These are phyloP conservation scores for Talaromyces verruculosus DNA, from an alignment of 2,329 filamentous ascomycete genomes.

Conservation along the genomic window DNA sequence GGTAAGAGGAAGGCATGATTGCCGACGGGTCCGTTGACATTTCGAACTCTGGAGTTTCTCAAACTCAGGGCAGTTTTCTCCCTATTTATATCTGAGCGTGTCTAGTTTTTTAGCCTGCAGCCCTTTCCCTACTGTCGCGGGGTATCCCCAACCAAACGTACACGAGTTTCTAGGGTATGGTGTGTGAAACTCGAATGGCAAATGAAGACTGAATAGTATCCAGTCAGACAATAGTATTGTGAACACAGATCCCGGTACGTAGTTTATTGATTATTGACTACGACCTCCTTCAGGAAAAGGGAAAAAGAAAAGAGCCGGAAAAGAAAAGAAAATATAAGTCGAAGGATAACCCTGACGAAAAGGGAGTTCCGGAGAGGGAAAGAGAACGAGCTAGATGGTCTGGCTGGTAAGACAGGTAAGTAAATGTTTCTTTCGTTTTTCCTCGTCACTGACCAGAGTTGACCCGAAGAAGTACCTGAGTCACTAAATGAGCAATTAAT, in stretches of 20 bases:
- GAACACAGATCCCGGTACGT: background rate
- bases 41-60: background rate
- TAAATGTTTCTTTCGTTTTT: background rate
- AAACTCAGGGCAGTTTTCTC: background rate
- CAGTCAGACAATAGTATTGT: slow-evolving; percentile 2
- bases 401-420: background rate
- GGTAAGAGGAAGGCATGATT: slow-evolving; percentile 16
- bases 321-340: background rate
- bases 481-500: background rate
- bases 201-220: background rate
- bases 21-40: slow-evolving; percentile 15
- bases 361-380: background rate
- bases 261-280: background rate
- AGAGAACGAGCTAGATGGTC: slow-evolving; percentile 1
- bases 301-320: slow-evolving; percentile 10
- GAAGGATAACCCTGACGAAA: slow-evolving; percentile 7
- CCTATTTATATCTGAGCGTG: slow-evolving; percentile 1
- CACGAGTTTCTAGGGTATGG: background rate
- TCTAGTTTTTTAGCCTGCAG: too few relatives aligned
- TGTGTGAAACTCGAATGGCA: slow-evolving; percentile 12
- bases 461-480: background rate
- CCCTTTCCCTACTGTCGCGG: background rate
- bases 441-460: background rate
- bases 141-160: background rate
- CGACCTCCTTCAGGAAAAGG: background rate